Evolutionary conservation across 2,329 filamentous ascomycete species (phyloP), one percentile per base, ranked within the genome.

Genomic region (Rhinocladiella similis): DNA sequence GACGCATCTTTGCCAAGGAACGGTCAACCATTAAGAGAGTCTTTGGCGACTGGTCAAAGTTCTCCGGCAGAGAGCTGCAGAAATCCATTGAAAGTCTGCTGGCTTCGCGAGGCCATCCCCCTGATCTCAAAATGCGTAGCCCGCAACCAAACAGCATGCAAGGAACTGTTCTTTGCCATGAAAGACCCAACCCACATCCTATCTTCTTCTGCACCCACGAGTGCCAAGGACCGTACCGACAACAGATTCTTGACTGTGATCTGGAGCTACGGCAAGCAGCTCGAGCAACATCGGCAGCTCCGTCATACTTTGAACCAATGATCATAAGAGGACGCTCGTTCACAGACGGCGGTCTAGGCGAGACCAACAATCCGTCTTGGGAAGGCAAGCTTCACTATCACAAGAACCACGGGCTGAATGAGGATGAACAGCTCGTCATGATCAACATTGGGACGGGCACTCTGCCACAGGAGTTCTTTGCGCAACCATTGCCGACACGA

Each of bases 281-380:
- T n/a, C 58, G 62, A 29, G 62, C 62, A 4, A 64, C 62, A 5
- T 61, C 60, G 35, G 62, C 62, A 25, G 62, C 62, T 13, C 62
- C 60, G 3, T 61, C 62, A 25, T 64, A 61, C 25, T 64, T 64
- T 38, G 41, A 60, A 22, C 55, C 51, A 16, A 58, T 64, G 50
- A 54, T 38, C 14, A 63, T 64, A 14, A 33, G 59, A 45, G 54
- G 55, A 14, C 43, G 52, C 13, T 48, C 19, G 13, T 60, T 61
- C 29, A 51, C 59, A 9, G 62, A 64, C 49, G 62, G 60, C 3
- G 62, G 60, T 12, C 59, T 55, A 10, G 62, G 62, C 18, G 43
- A 61, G 12, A 64, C 60, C 16, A 64, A 64, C 46, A 64, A 64
- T 25, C 62, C 62, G 12, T 62, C 62, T 9, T 61, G 60, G 52